These are phyloP conservation scores for Cutaneotrichosporon dermatis DNA, from an alignment of 1,284 basidiomycete species.

Conservation along the genomic window DNA sequence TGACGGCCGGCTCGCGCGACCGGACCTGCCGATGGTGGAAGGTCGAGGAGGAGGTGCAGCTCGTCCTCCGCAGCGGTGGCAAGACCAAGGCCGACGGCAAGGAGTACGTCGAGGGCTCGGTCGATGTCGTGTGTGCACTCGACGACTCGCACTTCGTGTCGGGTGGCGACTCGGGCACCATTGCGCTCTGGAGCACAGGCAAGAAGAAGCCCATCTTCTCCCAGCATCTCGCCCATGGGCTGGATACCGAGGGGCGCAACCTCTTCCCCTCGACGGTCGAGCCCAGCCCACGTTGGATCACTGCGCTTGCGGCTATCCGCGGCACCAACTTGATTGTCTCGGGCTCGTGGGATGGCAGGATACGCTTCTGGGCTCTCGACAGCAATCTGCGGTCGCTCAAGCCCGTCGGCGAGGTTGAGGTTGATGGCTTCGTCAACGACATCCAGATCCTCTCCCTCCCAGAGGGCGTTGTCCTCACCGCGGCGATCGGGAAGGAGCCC, in stretches of 20 bases:
- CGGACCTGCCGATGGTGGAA: slow-evolving; percentile 95
- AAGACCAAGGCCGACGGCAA: slow-evolving; percentile 50
- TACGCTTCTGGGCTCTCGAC: slow-evolving; percentile 86
- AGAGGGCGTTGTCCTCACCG: slow-evolving; percentile 61
- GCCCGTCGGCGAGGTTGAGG: slow-evolving; percentile 56
- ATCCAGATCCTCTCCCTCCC: slow-evolving; percentile 33
- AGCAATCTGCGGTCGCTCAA: slow-evolving; percentile 69
- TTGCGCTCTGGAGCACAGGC: slow-evolving; percentile 85
- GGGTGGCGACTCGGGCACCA: slow-evolving; percentile 90
- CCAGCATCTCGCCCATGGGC: slow-evolving; percentile 76
- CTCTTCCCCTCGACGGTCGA: slow-evolving; percentile 60
- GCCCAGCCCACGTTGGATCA: slow-evolving; percentile 87
- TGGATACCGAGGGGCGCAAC: slow-evolving; percentile 23
- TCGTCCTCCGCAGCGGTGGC: slow-evolving; percentile 91
- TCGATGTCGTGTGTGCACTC: slow-evolving; percentile 89
- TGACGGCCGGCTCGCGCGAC: slow-evolving; percentile 85
- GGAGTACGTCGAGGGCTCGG: slow-evolving; percentile 70
- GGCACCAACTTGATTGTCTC: slow-evolving; percentile 91
- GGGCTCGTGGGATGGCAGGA: slow-evolving; percentile 85
- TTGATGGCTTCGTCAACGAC: slow-evolving; percentile 80
- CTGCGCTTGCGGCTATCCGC: slow-evolving; percentile 69
- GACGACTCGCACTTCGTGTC: slow-evolving; percentile 89
- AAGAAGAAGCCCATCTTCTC: slow-evolving; percentile 96
- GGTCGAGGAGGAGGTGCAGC: slow-evolving; percentile 88
- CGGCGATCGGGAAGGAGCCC: slow-evolving; percentile 80